Evolutionary conservation across 352 stramenopile species (phyloP).

Genomic region (Albugo laibachii): DNA sequence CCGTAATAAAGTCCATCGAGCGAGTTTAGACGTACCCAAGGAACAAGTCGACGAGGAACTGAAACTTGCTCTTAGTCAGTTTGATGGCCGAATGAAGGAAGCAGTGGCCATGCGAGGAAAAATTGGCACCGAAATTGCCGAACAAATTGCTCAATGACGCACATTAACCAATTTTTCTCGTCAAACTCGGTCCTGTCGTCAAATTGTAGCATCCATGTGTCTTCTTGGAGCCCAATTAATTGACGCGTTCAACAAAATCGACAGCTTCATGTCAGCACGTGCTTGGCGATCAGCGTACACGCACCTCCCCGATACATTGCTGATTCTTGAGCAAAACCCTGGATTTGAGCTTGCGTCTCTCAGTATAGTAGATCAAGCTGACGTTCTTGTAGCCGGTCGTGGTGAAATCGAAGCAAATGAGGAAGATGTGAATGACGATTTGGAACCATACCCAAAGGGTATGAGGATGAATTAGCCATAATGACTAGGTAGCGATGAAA

Average conservation of each 20-base stretch:
- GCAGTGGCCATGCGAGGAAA: constrained; percentile 69
- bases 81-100: constrained; percentile 73
- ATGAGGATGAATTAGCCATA: constrained; percentile 50
- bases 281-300: constrained; percentile 58
- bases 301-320: constrained; percentile 43
- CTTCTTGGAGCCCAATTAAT: constrained; percentile 65
- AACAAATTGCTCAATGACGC: constrained; percentile 44
- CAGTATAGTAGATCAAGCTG: constrained; percentile 68
- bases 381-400: constrained; percentile 46
- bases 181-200: constrained; percentile 44
- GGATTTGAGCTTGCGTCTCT: constrained; percentile 49
- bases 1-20: constrained; percentile 32
- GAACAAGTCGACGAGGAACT: constrained; percentile 60
- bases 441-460: constrained; percentile 46
- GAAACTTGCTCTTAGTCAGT: constrained; percentile 56
- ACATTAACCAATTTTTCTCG: constrained; percentile 68
- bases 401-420: constrained; percentile 56
- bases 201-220: constrained; percentile 66
- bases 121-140: constrained; percentile 50
- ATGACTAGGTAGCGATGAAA: too few species aligned
- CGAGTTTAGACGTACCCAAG: constrained; percentile 21
- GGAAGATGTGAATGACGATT: constrained; percentile 77
- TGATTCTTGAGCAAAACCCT: constrained; percentile 64
- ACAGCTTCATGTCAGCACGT: constrained; percentile 58
- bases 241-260: constrained; percentile 67